Base-by-base conservation (phyloP, 148 eudicot genomes). In the Beta vulgaris region DNA sequence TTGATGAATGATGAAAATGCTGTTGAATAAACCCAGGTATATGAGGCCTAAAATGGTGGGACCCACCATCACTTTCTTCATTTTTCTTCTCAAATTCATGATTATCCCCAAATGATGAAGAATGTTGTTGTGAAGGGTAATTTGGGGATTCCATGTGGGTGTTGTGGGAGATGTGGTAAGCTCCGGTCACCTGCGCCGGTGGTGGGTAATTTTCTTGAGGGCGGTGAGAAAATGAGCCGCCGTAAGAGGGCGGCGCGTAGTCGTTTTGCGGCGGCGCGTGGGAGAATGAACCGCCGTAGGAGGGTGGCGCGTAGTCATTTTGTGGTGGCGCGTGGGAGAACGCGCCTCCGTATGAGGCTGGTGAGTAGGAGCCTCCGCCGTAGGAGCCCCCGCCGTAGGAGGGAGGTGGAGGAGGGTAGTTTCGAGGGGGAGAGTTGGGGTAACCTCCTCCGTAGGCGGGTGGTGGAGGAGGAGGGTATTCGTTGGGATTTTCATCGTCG, bases 21-120 rank as follows among this genome's bases (percentile, higher is more conserved):
- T 77, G 81, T 49, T 61, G 77, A 40, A 82, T 54, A 74, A 85
- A 83, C 0, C 80, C 73, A 29, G 93, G 88, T 79, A 86, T 49
- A 61, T 90, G 88, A n/a, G 90, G 91, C 19, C 70, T 78, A 51
- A 72, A 76, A 68, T 68, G 81, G 36, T 85, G 86, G 3, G 42
- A 76, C 34, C 75, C 69, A 60, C 31, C 62, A n/a, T 76, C 77
- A 34, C 68, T 78, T 64, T 74, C 85, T 12, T 72, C 80, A 18
- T 61, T 79, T 6, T 23, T 8, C 26, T 9, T 21, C 46, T 23
- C 67, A 37, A 36, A 18, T 2, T 35, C 67, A 62, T 16, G 36
- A 3, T 23, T 7, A 1, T 35, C 4, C 1, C 11, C 3, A 18
- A 32, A 39, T 67, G 62, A 59, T 48, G 11, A 26, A 32, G 67